Evolutionary conservation across 164 flowering plant genomes (phyloP), one percentile per base, ranked within the genome.

Genomic region (Litsea cubeba): DNA sequence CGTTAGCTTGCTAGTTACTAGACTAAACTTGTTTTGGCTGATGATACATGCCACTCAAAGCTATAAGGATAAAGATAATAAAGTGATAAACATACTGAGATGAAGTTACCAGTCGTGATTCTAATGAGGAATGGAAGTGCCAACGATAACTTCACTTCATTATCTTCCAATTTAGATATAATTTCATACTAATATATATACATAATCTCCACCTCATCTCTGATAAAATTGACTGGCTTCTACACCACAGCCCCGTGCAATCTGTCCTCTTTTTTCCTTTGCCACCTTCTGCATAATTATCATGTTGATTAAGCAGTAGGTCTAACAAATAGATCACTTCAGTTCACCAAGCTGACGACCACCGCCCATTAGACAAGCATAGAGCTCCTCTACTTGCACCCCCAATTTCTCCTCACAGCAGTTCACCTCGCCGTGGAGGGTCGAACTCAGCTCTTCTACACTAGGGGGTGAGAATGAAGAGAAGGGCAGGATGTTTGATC

Each of bases 291-390:
- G 32, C 69, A 32, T 28, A 50, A 67, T 40, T 40, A 20, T 49
- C 5, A 30, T 28, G 14, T 66, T 12, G 20, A 66, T 26, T 32
- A n/a, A 66, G 30, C 26, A 60, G 32, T 24, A 40, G 67, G 74
- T 62, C 30, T 28, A 65, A 63, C 75, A 68, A 65, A 72, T 22
- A 68, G 65, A 25, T 23, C 12, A 58, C 7, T 78, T 65, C 22
- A 54, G 65, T 70, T 71, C 73, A 25, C 64, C 71, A 14, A 76
- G 12, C 62, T 73, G 79, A 40, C 30, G 64, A 5, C 74, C 82
- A 40, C 23, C 57, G 1, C 83, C 82, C 72, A 79, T 77, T 72
- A 79, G 60, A 74, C 79, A 78, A 69, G 80, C 81, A 26, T 75
- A 82, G 28, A 85, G 71, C 62, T 81, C 82, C n/a, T 72, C 80